Conservation (phyloP, 176 grass and related monocot species). For the Musa beccarii region DNA sequence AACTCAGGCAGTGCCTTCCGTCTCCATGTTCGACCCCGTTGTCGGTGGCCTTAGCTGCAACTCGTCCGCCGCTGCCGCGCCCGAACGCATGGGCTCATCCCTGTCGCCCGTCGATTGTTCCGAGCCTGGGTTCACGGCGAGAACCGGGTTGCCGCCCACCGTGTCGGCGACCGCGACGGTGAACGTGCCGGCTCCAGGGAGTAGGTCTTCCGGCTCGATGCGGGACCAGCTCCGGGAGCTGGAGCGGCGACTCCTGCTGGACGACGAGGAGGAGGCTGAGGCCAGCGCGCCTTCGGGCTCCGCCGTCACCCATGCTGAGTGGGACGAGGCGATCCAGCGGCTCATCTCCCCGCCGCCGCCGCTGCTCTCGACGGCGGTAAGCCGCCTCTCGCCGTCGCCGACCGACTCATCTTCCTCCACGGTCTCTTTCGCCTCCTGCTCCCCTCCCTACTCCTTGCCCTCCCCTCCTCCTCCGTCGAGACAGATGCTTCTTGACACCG, state of each 20-base stretch:
- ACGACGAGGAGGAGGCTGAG: conserved; percentile 10
- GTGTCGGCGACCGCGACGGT: neutral
- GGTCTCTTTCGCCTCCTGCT: neutral
- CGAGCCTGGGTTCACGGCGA: too few species aligned
- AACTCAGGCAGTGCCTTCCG: neutral
- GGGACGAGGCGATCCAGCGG: neutral
- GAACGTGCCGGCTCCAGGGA: neutral
- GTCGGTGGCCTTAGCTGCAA: neutral
- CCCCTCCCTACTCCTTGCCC: neutral
- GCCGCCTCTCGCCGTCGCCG: neutral
- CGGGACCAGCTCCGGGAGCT: conserved; percentile 13
- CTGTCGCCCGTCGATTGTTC: too few species aligned
- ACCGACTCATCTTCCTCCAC: neutral
- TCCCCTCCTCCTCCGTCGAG: neutral
- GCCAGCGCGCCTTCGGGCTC: conserved; percentile 12
- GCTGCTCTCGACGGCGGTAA: neutral
- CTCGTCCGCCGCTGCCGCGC: neutral
- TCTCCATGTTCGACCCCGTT: too few species aligned
- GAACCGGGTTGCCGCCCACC: neutral
- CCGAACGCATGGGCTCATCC: neutral
- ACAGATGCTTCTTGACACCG: conserved; percentile 12
- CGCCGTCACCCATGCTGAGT: conserved; percentile 3
- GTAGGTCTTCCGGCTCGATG: neutral
- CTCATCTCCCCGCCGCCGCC: neutral
- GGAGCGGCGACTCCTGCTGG: conserved; percentile 6